Conservation (phyloP, 1,139 yeast genomes). For the Taphrina communis region DNA sequence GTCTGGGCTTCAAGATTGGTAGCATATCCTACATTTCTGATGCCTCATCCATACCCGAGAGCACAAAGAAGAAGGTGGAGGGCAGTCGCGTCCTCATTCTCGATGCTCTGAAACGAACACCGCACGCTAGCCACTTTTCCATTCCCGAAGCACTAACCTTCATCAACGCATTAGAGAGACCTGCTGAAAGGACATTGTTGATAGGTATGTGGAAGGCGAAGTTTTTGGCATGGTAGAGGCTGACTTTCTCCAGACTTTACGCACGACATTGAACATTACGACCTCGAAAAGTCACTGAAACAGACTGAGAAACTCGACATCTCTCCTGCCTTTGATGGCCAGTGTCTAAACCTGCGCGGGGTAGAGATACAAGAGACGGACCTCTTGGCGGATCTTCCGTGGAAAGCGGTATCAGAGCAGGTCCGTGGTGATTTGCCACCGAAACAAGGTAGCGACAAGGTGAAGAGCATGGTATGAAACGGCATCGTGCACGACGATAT, state of each 20-base stretch:
- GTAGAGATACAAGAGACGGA: conserved; percentile 20
- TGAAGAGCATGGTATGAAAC: conserved; percentile 33
- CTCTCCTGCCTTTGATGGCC: conserved; percentile 32
- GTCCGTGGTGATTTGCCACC: conserved; percentile 16
- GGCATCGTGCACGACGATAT: neutral
- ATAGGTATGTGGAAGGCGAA: conserved; percentile 55
- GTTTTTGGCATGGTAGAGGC: conserved; percentile 71
- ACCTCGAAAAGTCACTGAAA: conserved; percentile 36
- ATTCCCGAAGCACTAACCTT: conserved; percentile 43
- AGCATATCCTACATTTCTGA: conserved; percentile 44
- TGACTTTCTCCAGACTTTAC: conserved; percentile 54
- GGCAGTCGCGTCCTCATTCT: conserved; percentile 42
- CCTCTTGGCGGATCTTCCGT: conserved; percentile 18
- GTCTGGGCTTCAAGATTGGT: conserved; percentile 43
- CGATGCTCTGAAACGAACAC: conserved; percentile 41
- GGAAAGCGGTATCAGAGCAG: conserved; percentile 34
- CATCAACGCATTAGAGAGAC: conserved; percentile 58
- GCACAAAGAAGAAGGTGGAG: conserved; percentile 34
- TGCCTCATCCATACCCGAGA: conserved; percentile 39
- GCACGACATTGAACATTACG: conserved; percentile 67
- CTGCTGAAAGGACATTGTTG: conserved; percentile 67
- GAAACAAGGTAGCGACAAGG: conserved; percentile 6
- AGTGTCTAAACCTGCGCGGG: conserved; percentile 44
- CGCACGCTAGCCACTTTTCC: conserved; percentile 43
- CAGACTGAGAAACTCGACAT: conserved; percentile 25